Conservation (phyloP, 805 yeast genomes). For the Kodamaea kaohsiungensis region DNA sequence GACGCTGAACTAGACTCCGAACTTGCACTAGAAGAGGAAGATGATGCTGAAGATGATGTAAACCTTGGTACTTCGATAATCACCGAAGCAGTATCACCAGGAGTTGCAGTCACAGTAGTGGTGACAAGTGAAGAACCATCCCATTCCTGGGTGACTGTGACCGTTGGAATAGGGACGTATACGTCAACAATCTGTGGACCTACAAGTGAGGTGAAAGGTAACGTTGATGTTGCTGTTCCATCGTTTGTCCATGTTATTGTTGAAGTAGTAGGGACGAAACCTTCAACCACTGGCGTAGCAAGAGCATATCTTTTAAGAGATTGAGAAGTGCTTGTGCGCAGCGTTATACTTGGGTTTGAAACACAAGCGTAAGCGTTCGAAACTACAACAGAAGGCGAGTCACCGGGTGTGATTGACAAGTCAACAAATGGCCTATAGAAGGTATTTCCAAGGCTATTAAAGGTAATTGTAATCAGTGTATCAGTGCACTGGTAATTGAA, state of each 20-base stretch:
- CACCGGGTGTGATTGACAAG: background rate
- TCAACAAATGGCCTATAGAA: background rate
- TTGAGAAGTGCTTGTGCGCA: background rate
- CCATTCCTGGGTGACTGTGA: slow-evolving; percentile 12
- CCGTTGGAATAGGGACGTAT: slow-evolving; percentile 14
- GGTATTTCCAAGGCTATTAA: no score
- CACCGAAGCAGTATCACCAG: slow-evolving; percentile 16
- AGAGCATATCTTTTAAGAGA: background rate
- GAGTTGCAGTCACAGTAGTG: slow-evolving; percentile 11
- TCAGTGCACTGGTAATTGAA: background rate
- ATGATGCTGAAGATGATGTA: background rate
- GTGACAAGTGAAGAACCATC: slow-evolving; percentile 2
- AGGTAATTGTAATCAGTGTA: background rate
- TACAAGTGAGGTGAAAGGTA: background rate
- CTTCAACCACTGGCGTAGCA: background rate
- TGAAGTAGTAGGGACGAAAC: background rate
- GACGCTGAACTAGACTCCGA: background rate
- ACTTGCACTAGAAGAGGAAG: background rate
- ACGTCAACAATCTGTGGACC: background rate
- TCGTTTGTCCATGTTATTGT: background rate
- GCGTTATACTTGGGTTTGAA: background rate
- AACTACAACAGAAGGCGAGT: background rate
- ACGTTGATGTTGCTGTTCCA: background rate
- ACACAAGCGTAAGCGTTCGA: background rate
- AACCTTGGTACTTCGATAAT: slow-evolving; percentile 8